A percentile compares a stretch with the other conserved stretches of the same genome.
phyloP scores from a whole-genome alignment of 2,329 filamentous ascomycete species.

The Hypoxylon sp. region DNA sequence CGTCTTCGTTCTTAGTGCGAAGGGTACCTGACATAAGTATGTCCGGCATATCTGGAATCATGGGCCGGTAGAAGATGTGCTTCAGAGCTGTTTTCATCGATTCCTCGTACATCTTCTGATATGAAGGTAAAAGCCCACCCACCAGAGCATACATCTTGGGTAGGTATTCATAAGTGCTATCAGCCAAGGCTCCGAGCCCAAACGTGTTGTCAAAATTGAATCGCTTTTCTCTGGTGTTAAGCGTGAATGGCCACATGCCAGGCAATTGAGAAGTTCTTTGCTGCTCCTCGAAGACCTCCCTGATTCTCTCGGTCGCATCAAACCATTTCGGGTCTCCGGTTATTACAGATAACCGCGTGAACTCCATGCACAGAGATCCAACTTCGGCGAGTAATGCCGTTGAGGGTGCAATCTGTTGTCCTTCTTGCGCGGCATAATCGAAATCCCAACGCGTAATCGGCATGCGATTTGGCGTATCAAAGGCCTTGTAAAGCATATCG shows the following conservation, averaged over 20 bases:
- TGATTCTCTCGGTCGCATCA: constrained; percentile 53
- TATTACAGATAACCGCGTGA: constrained; percentile 53
- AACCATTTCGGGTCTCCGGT: constrained; percentile 55
- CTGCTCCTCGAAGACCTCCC: constrained; percentile 47
- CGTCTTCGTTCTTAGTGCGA: constrained; percentile 41
- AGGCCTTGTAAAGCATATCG: constrained; percentile 57
- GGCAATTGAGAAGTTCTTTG: constrained; percentile 56
- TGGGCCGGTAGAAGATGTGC: constrained; percentile 75
- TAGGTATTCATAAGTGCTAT: constrained; percentile 66
- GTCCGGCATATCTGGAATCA: constrained; percentile 70
- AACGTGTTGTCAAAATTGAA: constrained; percentile 55
- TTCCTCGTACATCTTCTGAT: constrained; percentile 73
- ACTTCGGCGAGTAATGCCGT: constrained; percentile 52
- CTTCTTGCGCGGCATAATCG: constrained; percentile 44
- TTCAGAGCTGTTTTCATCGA: constrained; percentile 72
- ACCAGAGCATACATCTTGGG: constrained; percentile 68
- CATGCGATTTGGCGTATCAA: constrained; percentile 55
- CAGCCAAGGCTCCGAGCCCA: constrained; percentile 57
- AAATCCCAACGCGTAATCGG: constrained; percentile 52
- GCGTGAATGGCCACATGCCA: constrained; percentile 77
- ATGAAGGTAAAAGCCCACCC: constrained; percentile 71
- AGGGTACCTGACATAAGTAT: constrained; percentile 71
- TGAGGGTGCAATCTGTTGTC: constrained; percentile 44
- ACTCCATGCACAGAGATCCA: constrained; percentile 54
- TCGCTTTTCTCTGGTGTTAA: constrained; percentile 71